Evolutionary conservation across 768 basidiomycete genomes (phyloP), one percentile per base, ranked within the genome.

Genomic region (Calvatia gigantea): DNA sequence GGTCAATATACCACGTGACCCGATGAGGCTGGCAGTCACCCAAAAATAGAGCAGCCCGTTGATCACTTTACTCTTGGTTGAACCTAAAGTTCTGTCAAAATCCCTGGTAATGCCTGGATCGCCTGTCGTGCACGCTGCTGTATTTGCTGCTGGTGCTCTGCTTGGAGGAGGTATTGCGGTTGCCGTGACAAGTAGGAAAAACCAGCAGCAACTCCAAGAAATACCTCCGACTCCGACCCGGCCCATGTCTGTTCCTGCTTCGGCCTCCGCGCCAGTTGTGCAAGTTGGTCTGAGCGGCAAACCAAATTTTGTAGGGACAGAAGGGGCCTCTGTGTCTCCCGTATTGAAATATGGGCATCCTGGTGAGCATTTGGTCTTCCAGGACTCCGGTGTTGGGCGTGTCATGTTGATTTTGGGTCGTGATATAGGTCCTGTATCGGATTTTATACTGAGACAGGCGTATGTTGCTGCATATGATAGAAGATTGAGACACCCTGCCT

Each of bases 391-490:
- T 42, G 9, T 23, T 33, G 56, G 19, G n/a, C n/a, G n/a, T n/a
- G 11, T n/a, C 38, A 44, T 41, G n/a, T 29, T 47, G 27, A 35
- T 33, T 15, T 54, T 39, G 12, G 12, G 14, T 21, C 39, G 29
- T 27, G 32, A 23, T 57, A n/a, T 61, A 96, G 94, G 94, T 6
- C 94, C 95, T 12, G 78, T 93, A 49, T 78, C 86, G 2, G 95
- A 97, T 71, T 66, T 86, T 11, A 75, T 97, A 19, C 79, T 86
- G 41, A 82, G 93, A 46, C 82, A 83, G 65, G 94, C 89, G 14
- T 98, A 97, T 64, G 85, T 88, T 19, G 86, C 92, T 1, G 91
- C 83, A 7, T 98, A 99, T 68, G 97, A 99, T 69, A 77, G 97
- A 51, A 79, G 91, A 11, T 73, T 95, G 54, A 79, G 92, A 15